Base-by-base conservation (phyloP, 768 basidiomycete species). In the Tylopilus vinaceipallidus region DNA sequence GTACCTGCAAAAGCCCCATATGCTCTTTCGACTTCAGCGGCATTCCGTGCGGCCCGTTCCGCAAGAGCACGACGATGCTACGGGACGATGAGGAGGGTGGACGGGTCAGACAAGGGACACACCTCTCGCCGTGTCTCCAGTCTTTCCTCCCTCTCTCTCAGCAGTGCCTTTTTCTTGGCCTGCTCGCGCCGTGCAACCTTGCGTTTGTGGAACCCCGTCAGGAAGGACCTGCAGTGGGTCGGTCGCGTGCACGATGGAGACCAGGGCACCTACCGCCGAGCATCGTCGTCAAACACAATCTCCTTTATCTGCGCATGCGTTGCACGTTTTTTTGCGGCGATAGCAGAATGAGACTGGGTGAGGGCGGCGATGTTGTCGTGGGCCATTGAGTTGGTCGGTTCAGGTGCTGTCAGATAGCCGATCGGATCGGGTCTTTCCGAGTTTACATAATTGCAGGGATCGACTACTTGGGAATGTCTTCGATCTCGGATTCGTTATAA, bases 201-300 rank as follows among this genome's bases (percentile, higher is more conserved):
- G 59, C 94, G 83, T 70, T 95, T 95, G 67, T 88, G 87, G 66
- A 97, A 97, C 23, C 94, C 94, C 16, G 92, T 95, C 64, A 97
- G 72, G 70, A 88, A 97, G 51, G 95, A 87, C 63, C 93, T 95
- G 59, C 29, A 29, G 22, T 10, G 34, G 38, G 43, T 54, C 34
- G 39, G 41, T 47, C 52, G 49, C 60, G 45, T 55, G 59, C 52
- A 45, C 54, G 23, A 52, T 40, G 48, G 22, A 54, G 39, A 68
- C 22, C 4, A 19, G 3, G 20, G 13, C 5, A 23, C 73, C 33
- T 44, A 89, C 92, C 81, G 80, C 58, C 93, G 76, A 1, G 90
- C 90, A 32, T 81, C 78, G 35, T 97, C 93, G 63, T 97, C 91
- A 61, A 97, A 97, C 7, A 92, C 60, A 49, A 97, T 69, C 63